Base-by-base conservation (phyloP, 2,329 filamentous ascomycete genomes). In the Penicillium sp. region DNA sequence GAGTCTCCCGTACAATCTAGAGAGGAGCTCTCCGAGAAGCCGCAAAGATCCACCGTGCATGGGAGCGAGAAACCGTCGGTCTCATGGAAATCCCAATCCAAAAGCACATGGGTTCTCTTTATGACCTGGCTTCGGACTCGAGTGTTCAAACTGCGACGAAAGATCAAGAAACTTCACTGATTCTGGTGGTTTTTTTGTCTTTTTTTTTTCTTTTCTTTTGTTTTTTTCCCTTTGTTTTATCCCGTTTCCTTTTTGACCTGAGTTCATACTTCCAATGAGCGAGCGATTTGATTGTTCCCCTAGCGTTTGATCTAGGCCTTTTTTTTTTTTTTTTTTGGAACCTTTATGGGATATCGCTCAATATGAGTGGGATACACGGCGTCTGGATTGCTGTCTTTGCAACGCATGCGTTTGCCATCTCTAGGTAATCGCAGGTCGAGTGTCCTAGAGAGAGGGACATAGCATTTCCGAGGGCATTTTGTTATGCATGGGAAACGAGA, bases 61-160 rank as follows among this genome's bases (percentile, higher is more conserved):
- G 35, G 29, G 22, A 34, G 35, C 51, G n/a, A 54, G 16, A 46
- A 62, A 24, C 61, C 55, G 14, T 56, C 65, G 5, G 58, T 47
- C 4, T 64, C 65, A 16, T 72, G 68, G 67, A 72, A 69, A 59
- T 68, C 69, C 5, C 68, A 69, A 45, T 66, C 68, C 3, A 70
- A 69, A 51, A 73, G 69, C 55, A 71, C 75, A 22, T 84, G 82
- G 82, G 73, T 82, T 56, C 73, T 79, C 24, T 84, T 84, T 64
- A 71, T 83, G 53, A 82, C 81, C 1, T 85, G 82, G 82, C 72
- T 83, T 58, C 77, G 79, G 64, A 84, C 82, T 32, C 74, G 81
- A 56, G 67, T 84, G 55, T 77, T 84, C 61, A 80, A 82, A 61
- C 74, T 82, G 56, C 73, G 75, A 39, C 72, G 72, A 52, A 74